These are phyloP conservation scores for Nectriaceae sp. DNA, from an alignment of 2,329 filamentous ascomycete species.

Conservation along the genomic window DNA sequence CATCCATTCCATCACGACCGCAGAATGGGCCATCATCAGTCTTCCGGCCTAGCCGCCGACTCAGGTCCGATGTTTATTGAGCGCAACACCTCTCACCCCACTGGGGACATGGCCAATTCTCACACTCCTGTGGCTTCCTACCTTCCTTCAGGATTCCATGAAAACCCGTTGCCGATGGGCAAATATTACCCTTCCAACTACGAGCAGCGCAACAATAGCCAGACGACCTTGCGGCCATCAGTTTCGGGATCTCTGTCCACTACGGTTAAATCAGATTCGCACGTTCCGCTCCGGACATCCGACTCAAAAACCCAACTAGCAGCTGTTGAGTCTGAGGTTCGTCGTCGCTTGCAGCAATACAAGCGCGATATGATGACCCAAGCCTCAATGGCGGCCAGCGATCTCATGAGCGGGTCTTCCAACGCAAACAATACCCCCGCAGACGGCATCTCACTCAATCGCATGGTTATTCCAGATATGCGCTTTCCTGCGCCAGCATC, in stretches of 20 bases:
- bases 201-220: constrained; percentile 41
- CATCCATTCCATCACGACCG: constrained; percentile 53
- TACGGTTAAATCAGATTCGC: constrained; percentile 38
- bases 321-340: constrained; percentile 44
- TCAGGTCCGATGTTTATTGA: constrained; percentile 29
- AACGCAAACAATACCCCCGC: constrained; percentile 26
- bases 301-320: constrained; percentile 12
- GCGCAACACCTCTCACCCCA: constrained; percentile 29
- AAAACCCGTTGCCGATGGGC: constrained; percentile 53
- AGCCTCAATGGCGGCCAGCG: constrained; percentile 51
- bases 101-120: constrained; percentile 24
- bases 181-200: constrained; percentile 68
- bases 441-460: constrained; percentile 36
- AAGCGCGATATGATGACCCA: constrained; percentile 63
- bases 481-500: constrained; percentile 40
- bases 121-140: constrained; percentile 53
- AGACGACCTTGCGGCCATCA: constrained; percentile 23
- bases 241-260: constrained; percentile 31
- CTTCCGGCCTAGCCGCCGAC: constrained; percentile 36
- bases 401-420: constrained; percentile 38
- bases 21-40: constrained; percentile 39
- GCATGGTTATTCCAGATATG: constrained; percentile 38
- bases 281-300: constrained; percentile 27
- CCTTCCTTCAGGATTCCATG: constrained; percentile 50
- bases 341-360: constrained; percentile 57